Evolutionary conservation across 345 rosid genomes (phyloP).

Genomic region (Physaria fendleri): DNA sequence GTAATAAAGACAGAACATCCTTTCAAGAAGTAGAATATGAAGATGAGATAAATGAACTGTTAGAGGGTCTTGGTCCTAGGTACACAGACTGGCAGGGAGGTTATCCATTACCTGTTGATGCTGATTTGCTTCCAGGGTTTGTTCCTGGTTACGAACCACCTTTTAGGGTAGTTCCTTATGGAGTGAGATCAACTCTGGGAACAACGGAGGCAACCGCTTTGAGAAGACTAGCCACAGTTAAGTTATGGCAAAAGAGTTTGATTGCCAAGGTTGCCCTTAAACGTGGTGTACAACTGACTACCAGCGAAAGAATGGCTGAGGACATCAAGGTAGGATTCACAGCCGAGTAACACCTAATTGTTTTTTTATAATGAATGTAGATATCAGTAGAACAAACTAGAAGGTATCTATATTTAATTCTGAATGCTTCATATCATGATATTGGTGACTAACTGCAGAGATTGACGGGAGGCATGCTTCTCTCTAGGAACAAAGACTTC

Average conservation of each 20-base stretch:
- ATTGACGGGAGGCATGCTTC: constrained; percentile 82
- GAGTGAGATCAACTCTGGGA: constrained; percentile 64
- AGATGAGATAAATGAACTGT: constrained; percentile 67
- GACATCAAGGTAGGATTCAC: constrained; percentile 63
- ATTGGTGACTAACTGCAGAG: constrained; percentile 46
- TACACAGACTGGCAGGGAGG: constrained; percentile 83
- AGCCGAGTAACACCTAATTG: background rate
- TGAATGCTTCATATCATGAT: constrained; percentile 5
- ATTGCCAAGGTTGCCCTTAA: constrained; percentile 85
- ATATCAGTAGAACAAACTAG: background rate
- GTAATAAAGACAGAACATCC: constrained; percentile 27
- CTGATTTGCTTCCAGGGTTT: constrained; percentile 81
- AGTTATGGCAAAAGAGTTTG: constrained; percentile 76
- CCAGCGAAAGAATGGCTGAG: constrained; percentile 99
- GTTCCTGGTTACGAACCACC: constrained; percentile 86
- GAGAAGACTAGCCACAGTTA: constrained; percentile 69
- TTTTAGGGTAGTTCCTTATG: constrained; percentile 83
- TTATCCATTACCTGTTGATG: constrained; percentile 84
- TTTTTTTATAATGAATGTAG: background rate
- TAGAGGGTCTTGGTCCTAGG: constrained; percentile 83
- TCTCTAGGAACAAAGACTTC: constrained; percentile 84
- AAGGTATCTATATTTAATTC: background rate
- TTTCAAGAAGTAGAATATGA: constrained; percentile 52
- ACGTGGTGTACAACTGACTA: constrained; percentile 82
- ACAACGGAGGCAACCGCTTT: constrained; percentile 65